Conservation (phyloP, 345 rosid species). For the Euphorbia pulcherrima region DNA sequence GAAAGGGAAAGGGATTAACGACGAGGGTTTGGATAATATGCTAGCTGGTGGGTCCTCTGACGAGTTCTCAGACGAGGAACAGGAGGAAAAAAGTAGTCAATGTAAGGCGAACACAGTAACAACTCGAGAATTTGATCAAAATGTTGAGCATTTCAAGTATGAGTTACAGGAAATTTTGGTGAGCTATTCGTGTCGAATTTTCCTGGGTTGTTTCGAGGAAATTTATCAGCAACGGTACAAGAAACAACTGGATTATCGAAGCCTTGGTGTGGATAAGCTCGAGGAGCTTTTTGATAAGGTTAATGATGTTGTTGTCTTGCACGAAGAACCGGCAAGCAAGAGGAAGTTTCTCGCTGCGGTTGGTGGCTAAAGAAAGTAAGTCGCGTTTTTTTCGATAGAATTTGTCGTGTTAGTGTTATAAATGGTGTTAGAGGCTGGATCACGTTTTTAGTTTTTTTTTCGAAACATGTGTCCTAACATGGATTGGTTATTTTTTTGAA, state of each 20-base stretch:
- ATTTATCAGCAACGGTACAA: conserved; percentile 82
- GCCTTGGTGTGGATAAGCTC: conserved; percentile 57
- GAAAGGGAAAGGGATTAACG: conserved; percentile 45
- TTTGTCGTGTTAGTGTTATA: background rate
- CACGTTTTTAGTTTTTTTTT: conserved; percentile 6
- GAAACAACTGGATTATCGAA: conserved; percentile 51
- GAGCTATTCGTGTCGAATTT: conserved; percentile 69
- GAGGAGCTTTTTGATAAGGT: conserved; percentile 73
- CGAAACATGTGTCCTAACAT: conserved; percentile 15
- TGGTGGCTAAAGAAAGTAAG: conserved; percentile 30
- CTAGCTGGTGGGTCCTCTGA: conserved; percentile 54
- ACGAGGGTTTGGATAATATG: conserved; percentile 29
- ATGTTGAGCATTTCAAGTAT: conserved; percentile 61
- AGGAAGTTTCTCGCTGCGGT: conserved; percentile 49
- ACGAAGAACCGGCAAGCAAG: conserved; percentile 40
- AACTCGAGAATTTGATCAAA: conserved; percentile 26
- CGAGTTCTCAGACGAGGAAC: conserved; percentile 63
- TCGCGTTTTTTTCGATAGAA: conserved; percentile 1
- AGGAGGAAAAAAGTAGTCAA: conserved; percentile 31
- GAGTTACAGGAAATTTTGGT: conserved; percentile 88
- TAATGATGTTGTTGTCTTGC: conserved; percentile 55
- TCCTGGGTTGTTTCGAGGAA: conserved; percentile 70
- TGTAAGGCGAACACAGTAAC: conserved; percentile 23
- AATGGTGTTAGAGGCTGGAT: conserved; percentile 11
- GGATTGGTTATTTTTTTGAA: conserved; percentile 3